Conservation (phyloP, 176 grass and related monocot genomes). For the Zoysia pacifica region DNA sequence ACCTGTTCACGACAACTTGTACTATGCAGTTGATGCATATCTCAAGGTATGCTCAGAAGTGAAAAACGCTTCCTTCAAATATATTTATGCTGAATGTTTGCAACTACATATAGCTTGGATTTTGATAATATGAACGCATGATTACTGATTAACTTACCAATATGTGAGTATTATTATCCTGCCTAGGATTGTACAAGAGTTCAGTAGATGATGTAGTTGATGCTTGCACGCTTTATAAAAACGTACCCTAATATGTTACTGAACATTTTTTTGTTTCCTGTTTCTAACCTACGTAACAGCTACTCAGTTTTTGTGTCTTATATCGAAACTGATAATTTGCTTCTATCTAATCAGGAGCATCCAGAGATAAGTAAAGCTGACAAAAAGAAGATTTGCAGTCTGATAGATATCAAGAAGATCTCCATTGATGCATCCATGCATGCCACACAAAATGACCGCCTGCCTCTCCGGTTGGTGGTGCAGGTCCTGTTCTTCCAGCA, state of each 20-base stretch:
- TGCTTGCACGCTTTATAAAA: background rate
- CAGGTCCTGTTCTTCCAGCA: conserved; percentile 99
- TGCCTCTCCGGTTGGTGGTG: conserved; percentile 87
- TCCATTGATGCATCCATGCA: conserved; percentile 79
- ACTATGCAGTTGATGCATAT: conserved; percentile 89
- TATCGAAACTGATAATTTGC: conserved; percentile 23
- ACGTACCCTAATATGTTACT: no score
- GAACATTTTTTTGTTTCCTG: conserved; percentile 7
- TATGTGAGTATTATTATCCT: background rate
- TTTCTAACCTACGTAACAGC: background rate
- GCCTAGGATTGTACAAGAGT: background rate
- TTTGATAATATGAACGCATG: conserved; percentile 2
- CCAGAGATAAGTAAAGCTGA: conserved; percentile 70
- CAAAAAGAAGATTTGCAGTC: conserved; percentile 73
- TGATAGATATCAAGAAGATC: conserved; percentile 90
- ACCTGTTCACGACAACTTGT: conserved; percentile 76
- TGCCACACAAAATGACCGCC: conserved; percentile 84
- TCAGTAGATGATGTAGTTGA: background rate
- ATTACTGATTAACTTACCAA: conserved; percentile 3
- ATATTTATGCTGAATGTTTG: conserved; percentile 23
- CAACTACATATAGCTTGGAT: background rate
- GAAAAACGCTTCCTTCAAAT: background rate
- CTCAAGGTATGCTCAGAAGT: conserved; percentile 67
- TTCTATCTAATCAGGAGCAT: conserved; percentile 66
- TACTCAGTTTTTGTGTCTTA: background rate